Evolutionary conservation across 2,329 filamentous ascomycete species (phyloP).

Genomic region (Penicillium sclerotiorum): DNA sequence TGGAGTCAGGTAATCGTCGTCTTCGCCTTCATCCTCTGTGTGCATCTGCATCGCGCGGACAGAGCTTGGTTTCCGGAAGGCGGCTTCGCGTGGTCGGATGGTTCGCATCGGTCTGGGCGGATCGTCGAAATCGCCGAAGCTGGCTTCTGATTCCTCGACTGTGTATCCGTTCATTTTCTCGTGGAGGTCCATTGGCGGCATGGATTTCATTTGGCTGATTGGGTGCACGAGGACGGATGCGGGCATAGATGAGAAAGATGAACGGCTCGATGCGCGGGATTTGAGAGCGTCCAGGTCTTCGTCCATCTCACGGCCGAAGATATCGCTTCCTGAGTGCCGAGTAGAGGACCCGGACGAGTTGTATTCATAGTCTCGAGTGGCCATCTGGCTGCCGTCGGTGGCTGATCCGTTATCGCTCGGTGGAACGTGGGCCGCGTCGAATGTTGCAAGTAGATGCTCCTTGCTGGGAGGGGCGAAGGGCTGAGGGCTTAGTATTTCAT

Average conservation of each 20-base stretch:
- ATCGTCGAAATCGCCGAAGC: slow-evolving; percentile 27
- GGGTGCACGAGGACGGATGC: slow-evolving; percentile 41
- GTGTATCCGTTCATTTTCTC: slow-evolving; percentile 27
- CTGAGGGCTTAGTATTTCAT: slow-evolving; percentile 26
- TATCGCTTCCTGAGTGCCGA: slow-evolving; percentile 31
- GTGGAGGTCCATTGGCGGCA: slow-evolving; percentile 17
- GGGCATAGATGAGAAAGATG: slow-evolving; percentile 46
- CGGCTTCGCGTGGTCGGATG: slow-evolving; percentile 37
- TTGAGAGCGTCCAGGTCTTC: slow-evolving; percentile 29
- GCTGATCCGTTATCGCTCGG: slow-evolving; percentile 10
- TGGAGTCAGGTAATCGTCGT: slow-evolving; percentile 43
- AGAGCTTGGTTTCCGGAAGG: slow-evolving; percentile 50
- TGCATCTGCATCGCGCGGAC: slow-evolving; percentile 50
- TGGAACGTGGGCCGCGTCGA: slow-evolving; percentile 22
- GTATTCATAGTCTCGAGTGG: slow-evolving; percentile 33
- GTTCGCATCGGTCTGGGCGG: slow-evolving; percentile 27
- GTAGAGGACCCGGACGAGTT: slow-evolving; percentile 38
- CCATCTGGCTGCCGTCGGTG: slow-evolving; percentile 22
- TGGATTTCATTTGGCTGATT: slow-evolving; percentile 27
- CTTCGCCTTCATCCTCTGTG: slow-evolving; percentile 43
- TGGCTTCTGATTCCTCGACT: slow-evolving; percentile 23
- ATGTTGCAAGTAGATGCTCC: slow-evolving; percentile 20
- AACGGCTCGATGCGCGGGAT: slow-evolving; percentile 41
- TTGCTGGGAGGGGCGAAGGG: slow-evolving; percentile 21
- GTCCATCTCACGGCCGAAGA: slow-evolving; percentile 29